Evolutionary conservation across 352 stramenopile species (phyloP).

Genomic region (Saprolegnia parasitica): DNA sequence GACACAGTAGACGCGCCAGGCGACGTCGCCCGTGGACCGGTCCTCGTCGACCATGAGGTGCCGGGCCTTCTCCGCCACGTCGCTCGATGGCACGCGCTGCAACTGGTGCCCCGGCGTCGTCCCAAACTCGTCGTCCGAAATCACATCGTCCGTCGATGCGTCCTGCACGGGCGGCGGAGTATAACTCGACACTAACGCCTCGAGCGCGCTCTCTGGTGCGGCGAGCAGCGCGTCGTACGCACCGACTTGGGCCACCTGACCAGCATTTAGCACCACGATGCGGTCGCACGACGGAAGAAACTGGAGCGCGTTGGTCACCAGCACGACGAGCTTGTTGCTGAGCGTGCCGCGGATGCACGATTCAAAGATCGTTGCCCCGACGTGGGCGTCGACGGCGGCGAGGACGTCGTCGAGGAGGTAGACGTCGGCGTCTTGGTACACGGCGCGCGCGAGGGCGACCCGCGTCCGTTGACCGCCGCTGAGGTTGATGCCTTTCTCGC

Average conservation of each 20-base stretch:
- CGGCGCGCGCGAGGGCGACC: slow-evolving; percentile 29
- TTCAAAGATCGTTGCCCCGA: slow-evolving; percentile 29
- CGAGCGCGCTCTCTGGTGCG: slow-evolving; percentile 38
- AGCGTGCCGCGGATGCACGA: slow-evolving; percentile 24
- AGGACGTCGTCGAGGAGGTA: slow-evolving; percentile 32
- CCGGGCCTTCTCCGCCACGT: slow-evolving; percentile 42
- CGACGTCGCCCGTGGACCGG: slow-evolving; percentile 65
- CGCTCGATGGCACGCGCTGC: slow-evolving; percentile 33
- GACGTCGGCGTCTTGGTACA: slow-evolving; percentile 30
- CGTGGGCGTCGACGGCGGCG: slow-evolving; percentile 29
- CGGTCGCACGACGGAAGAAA: slow-evolving; percentile 12
- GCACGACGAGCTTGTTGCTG: slow-evolving; percentile 25
- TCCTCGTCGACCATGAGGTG: slow-evolving; percentile 53
- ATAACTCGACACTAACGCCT: slow-evolving; percentile 60
- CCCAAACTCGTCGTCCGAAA: slow-evolving; percentile 29
- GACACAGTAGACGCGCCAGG: slow-evolving; percentile 52
- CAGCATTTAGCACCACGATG: slow-evolving; percentile 14
- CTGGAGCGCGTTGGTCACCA: slow-evolving; percentile 24
- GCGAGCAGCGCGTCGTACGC: not conserved
- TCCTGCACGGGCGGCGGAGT: not conserved
- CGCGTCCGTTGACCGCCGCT: slow-evolving; percentile 29
- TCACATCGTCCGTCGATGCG: slow-evolving; percentile 31
- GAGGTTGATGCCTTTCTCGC: slow-evolving; percentile 32
- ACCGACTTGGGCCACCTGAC: slow-evolving; percentile 2
- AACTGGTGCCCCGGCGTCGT: slow-evolving; percentile 31